Evolutionary conservation across 129 eudicot species (phyloP).

Genomic region (Centrapalus pauciflorus): DNA sequence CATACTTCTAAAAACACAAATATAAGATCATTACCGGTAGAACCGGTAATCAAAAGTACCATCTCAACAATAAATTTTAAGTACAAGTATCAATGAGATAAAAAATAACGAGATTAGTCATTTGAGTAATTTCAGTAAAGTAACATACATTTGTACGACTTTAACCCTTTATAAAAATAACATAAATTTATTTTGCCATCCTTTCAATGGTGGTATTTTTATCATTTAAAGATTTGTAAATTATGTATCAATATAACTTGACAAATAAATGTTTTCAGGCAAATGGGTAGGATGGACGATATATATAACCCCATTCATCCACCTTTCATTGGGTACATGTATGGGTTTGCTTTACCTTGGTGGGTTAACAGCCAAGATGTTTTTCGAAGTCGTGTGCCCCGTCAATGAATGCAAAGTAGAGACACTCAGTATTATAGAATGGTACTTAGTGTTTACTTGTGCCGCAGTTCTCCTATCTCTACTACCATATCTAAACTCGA

Average conservation of each 20-base stretch:
- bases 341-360: conserved; percentile 32
- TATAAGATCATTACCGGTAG: no score
- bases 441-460: conserved; percentile 46
- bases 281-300: conserved; percentile 28
- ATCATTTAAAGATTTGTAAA: no score
- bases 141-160: no score
- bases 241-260: background rate
- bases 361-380: conserved; percentile 36
- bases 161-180: no score
- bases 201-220: no score
- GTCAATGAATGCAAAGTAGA: conserved; percentile 30
- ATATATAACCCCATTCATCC: conserved; percentile 32
- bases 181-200: no score
- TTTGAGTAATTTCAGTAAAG: no score
- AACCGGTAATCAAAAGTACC: no score
- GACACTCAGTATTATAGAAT: conserved; percentile 37
- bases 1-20: no score
- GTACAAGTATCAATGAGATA: no score
- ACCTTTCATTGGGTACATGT: conserved; percentile 47
- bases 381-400: conserved; percentile 33
- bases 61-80: no score
- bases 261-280: conserved; percentile 16
- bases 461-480: conserved; percentile 42
- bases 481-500: conserved; percentile 44
- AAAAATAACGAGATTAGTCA: no score